Evolutionary conservation across 1,284 basidiomycete species (phyloP), one percentile per base, ranked within the genome.

Genomic region (Volvariella volvacea): DNA sequence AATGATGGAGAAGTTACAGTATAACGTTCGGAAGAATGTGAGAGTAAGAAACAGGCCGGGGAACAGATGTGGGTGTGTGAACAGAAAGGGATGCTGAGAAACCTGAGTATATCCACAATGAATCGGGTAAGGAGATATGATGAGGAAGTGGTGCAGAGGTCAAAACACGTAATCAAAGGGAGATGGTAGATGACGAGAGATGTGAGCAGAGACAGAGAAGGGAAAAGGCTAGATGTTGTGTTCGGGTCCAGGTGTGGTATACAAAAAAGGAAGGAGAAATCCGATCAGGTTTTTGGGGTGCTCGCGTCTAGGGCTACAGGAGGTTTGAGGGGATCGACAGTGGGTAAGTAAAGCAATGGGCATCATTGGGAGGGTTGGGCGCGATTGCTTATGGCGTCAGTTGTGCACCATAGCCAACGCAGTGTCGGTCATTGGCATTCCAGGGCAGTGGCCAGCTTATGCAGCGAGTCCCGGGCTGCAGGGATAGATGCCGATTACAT

Each of bases 221-320:
- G 14, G 38, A 21, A 20, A 8, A n/a, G 12, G 17, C 21, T 34
- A 37, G 45, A 32, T 42, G 37, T n/a, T 42, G 40, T 28, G 25
- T 6, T 28, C 6, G 6, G 25, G 25, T 12, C 25, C 12, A 12
- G 25, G 25, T 28, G 25, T 28, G 25, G 25, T 28, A 28, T 28
- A 28, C 25, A 28, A 28, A 28, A 28, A 28, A 28, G 25, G 25
- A 28, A 28, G 25, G 12, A 12, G 22, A 15, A 22, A 22, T 19
- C 16, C 21, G 30, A 15, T 28, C 22, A 15, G 14, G 21, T 15
- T 37, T 43, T 43, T 43, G 30, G n/a, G 32, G 25, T 28, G 25
- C 25, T 28, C 25, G 42, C 42, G 32, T 43, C 42, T 43, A 43
- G 25, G 42, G 42, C 33, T 43, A 43, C 33, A 43, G 31, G 34